Percentiles rank a stretch among this genome's conserved stretches.
phyloP scores from a whole-genome alignment of 2,329 filamentous ascomycete species.

The Sphaceloma murrayae region DNA sequence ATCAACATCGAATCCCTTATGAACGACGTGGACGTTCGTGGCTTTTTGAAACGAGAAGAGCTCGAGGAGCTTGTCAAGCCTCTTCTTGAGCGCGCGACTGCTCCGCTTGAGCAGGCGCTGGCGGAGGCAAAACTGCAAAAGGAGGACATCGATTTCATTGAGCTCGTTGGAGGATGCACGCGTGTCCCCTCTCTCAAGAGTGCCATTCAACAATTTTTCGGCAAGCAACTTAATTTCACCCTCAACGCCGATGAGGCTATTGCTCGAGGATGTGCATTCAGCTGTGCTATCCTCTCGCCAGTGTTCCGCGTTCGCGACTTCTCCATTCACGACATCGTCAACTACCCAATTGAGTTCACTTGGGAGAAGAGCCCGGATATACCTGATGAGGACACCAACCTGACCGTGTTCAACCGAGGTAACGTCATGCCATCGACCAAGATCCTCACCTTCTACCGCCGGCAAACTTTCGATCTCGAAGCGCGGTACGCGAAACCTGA shows the following conservation, averaged over 20 bases:
- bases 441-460: conserved; percentile 98
- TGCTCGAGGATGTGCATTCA: conserved; percentile 90
- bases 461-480: conserved; percentile 93
- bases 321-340: conserved; percentile 91
- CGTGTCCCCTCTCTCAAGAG: conserved; percentile 92
- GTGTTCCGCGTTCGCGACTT: conserved; percentile 99
- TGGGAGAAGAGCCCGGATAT: conserved; percentile 99
- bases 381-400: conserved; percentile 92
- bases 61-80: conserved; percentile 85
- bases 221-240: conserved; percentile 87
- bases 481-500: conserved; percentile 86
- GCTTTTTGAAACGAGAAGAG: conserved; percentile 87
- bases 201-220: conserved; percentile 79
- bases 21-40: conserved; percentile 88
- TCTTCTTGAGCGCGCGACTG: conserved; percentile 61
- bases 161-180: conserved; percentile 89
- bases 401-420: conserved; percentile 95
- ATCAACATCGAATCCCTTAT: conserved; percentile 97
- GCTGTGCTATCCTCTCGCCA: conserved; percentile 92
- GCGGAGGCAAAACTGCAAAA: conserved; percentile 83
- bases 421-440: conserved; percentile 97
- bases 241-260: conserved; percentile 97
- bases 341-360: conserved; percentile 95
- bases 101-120: conserved; percentile 80
- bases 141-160: conserved; percentile 87